These are phyloP conservation scores for Sarcodon sp. DNA, from an alignment of 768 basidiomycete genomes.

Conservation along the genomic window DNA sequence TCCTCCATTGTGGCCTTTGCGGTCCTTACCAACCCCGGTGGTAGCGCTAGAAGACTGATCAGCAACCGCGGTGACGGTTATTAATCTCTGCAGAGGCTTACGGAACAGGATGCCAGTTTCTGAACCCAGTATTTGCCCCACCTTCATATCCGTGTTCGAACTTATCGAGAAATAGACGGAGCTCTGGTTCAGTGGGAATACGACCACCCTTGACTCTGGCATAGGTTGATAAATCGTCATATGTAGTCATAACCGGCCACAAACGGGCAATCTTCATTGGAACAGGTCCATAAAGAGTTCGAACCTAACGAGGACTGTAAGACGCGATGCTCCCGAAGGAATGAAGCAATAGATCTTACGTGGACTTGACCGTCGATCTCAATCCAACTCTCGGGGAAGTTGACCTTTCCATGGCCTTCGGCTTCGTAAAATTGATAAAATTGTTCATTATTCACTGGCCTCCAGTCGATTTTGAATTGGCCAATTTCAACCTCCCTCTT, in stretches of 20 bases:
- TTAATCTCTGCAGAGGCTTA: conserved; percentile 25
- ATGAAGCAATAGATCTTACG: conserved; percentile 20
- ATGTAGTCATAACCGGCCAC: conserved; percentile 82
- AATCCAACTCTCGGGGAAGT: conserved; percentile 69
- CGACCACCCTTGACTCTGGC: conserved; percentile 86
- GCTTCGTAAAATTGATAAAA: conserved; percentile 55
- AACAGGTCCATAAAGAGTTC: conserved; percentile 82
- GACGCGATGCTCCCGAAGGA: neutral
- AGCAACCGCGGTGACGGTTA: conserved; percentile 2
- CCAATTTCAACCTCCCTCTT: conserved; percentile 43
- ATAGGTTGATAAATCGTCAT: conserved; percentile 66
- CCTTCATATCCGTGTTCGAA: conserved; percentile 66
- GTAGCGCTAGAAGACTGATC: conserved; percentile 39
- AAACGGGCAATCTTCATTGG: conserved; percentile 59
- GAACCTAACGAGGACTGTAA: conserved; percentile 30
- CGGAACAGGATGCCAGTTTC: conserved; percentile 92
- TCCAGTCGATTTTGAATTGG: conserved; percentile 68
- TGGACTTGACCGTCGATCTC: conserved; percentile 32
- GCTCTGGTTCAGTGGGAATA: conserved; percentile 83
- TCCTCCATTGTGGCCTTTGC: conserved; percentile 80
- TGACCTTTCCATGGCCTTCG: conserved; percentile 28
- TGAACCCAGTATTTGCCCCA: conserved; percentile 74
- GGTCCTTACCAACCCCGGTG: conserved; percentile 37
- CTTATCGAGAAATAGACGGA: conserved; percentile 65
- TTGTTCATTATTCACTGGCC: conserved; percentile 83